Evolutionary conservation across 2,329 filamentous ascomycete species (phyloP).

Genomic region (Trichoderma arundinaceum): DNA sequence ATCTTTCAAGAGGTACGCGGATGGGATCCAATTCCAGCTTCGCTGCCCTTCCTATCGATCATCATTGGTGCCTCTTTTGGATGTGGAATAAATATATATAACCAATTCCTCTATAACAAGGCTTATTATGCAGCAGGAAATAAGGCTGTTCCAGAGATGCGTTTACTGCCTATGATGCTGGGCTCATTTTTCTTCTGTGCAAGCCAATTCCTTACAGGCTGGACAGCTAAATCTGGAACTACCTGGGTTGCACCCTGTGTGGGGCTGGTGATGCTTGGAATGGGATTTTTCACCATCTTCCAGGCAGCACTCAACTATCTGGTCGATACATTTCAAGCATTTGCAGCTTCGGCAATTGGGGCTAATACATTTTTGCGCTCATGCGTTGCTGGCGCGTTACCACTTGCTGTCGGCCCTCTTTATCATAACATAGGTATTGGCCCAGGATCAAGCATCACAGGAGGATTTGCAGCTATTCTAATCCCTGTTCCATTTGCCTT

Average conservation of each 20-base stretch:
- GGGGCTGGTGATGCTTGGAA: conserved; percentile 44
- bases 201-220: conserved; percentile 67
- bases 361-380: conserved; percentile 65
- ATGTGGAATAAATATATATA: conserved; percentile 51
- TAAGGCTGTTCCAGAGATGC: conserved; percentile 61
- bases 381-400: conserved; percentile 63
- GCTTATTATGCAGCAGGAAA: conserved; percentile 43
- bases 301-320: conserved; percentile 60
- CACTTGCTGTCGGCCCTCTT: conserved; percentile 54
- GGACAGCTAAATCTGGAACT: conserved; percentile 49
- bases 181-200: conserved; percentile 59
- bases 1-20: conserved; percentile 64
- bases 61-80: conserved; percentile 63
- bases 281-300: conserved; percentile 51
- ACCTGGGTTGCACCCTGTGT: background rate
- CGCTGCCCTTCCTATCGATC: conserved; percentile 65
- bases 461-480: conserved; percentile 12
- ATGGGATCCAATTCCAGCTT: conserved; percentile 58
- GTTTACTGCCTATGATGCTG: conserved; percentile 64
- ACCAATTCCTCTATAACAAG: conserved; percentile 64
- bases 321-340: conserved; percentile 58
- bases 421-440: background rate
- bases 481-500: conserved; percentile 28
- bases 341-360: conserved; percentile 67
- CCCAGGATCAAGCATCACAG: conserved; percentile 55